Evolutionary conservation across 176 grass and related monocot genomes (phyloP), one percentile per base, ranked within the genome.

Genomic region (Ampelocalamus luodianensis): DNA sequence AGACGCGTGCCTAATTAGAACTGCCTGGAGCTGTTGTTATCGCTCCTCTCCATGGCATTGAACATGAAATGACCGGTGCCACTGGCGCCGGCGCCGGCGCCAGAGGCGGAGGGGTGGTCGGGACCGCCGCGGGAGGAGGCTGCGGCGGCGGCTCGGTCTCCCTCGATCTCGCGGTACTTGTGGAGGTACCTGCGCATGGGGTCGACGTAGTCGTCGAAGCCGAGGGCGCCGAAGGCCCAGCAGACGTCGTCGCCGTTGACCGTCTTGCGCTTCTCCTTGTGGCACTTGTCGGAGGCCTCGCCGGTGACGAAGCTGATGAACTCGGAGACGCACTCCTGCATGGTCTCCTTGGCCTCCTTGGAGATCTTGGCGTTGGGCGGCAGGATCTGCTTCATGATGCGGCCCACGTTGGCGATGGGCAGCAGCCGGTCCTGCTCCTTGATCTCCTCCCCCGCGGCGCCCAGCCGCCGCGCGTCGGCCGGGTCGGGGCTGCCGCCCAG

Each of bases 241-340:
- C 94, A 96, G 82, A 96, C 87, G 74, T 96, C 94, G 71, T 96
- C 94, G 79, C 94, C 94, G 85, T 96, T 96, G 81, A 96, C 86
- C 18, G 94, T 96, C 91, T 96, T 96, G 72, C 94, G 87, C 83
- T 96, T 96, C 86, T 96, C 91, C 86, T 89, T 91, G 69, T 89
- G 89, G 89, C 94, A 96, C 86, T 91, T 93, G 89, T 93, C 94
- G 40, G 94, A 93, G 27, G 94, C 94, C 84, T 96, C 94, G 5
- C 86, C 89, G 27, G 94, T 96, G 88, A 96, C 84, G 83, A 96
- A 96, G 89, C 94, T 89, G 87, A 96, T 96, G 89, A 96, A 93
- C 89, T 96, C 94, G 4, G 94, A 96, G 3, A 89, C 94, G 75
- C 91, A 96, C 89, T 96, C 94, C 83, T 96, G 94, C 89, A 96